phyloP scores from a whole-genome alignment of 2,329 filamentous ascomycete genomes.

The Fusarium piperis region DNA sequence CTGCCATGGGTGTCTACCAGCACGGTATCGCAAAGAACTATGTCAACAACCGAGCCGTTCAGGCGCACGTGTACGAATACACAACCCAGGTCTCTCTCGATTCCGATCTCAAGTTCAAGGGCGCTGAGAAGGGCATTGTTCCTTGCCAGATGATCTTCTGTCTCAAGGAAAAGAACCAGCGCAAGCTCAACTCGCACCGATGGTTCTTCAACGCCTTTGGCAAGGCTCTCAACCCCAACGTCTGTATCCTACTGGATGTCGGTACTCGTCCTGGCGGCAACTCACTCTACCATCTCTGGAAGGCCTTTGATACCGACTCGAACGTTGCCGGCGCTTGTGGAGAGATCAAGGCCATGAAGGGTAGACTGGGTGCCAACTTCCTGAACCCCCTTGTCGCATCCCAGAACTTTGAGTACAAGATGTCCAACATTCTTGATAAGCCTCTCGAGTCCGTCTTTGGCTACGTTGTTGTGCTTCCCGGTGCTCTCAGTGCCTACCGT shows the following conservation, averaged over 20 bases:
- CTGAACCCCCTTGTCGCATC: constrained; percentile 95
- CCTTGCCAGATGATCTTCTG: constrained; percentile 99
- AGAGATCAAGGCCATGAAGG: constrained; percentile 97
- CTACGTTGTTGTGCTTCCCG: constrained; percentile 96
- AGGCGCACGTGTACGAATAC: constrained; percentile 98
- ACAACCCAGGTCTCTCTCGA: constrained; percentile 98
- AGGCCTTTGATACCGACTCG: constrained; percentile 97
- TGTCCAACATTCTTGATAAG: constrained; percentile 99
- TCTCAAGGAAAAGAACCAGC: constrained; percentile 95
- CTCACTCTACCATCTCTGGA: constrained; percentile 98
- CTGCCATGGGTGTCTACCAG: constrained; percentile 97
- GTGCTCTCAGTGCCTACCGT: constrained; percentile 92
- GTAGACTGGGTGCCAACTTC: constrained; percentile 81
- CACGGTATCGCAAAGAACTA: constrained; percentile 98
- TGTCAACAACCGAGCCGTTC: constrained; percentile 95
- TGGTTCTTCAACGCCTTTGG: constrained; percentile 99
- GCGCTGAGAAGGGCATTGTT: constrained; percentile 97
- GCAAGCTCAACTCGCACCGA: constrained; percentile 97
- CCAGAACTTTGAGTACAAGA: constrained; percentile 99
- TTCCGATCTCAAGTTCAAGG: constrained; percentile 96
- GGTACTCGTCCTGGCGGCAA: constrained; percentile 90
- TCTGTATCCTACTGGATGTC: constrained; percentile 96
- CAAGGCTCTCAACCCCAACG: constrained; percentile 89
- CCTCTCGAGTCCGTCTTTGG: constrained; percentile 97
- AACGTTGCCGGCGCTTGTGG: constrained; percentile 97